Evolutionary conservation across 2,329 filamentous ascomycete genomes (phyloP), one percentile per base, ranked within the genome.

Genomic region (Cordyceps javanica): DNA sequence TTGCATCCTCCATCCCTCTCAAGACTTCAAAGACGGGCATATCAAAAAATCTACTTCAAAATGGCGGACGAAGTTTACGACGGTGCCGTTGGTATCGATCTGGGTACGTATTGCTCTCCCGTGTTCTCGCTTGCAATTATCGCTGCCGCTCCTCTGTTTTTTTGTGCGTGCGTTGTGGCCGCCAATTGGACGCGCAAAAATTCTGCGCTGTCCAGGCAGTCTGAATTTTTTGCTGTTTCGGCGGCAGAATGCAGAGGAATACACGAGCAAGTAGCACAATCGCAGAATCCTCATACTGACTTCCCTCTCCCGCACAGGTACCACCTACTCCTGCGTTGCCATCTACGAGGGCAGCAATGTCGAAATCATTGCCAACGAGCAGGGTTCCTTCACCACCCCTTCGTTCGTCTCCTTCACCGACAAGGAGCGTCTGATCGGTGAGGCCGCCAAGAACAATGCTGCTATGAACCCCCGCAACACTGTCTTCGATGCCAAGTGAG

Each of bases 351-450:
- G 94, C 77, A 93, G 85, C 83, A 97, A 96, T 87, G 93, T 97
- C 77, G 94, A 99, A 79, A 99, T 99, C 85, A 97, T 97, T 77
- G 93, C 93, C 88, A 97, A 97, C 82, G 93, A 97, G 86, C 93
- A 97, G 87, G 93, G 93, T 85, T 92, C 86, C 81, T 96, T 96
- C 82, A 97, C 94, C 73, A 97, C 94, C 64, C 94, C 94, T 67
- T 97, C 94, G 59, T 99, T 97, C 83, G 94, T 99, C 74, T 96
- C 91, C 70, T 99, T 99, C 87, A 97, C 91, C 75, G 88, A 93
- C 71, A 91, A 96, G 82, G 94, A 99, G 85, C 92, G 94, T 78
- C 82, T 99, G 80, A 97, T 97, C 73, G 94, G 94, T 83, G 94
- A 97, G 85, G 93, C 94, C 62, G 94, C 94, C 73, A 99, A 97